Evolutionary conservation across 78 protist species (phyloP).

Genomic region (Pigoraptor vietnamica): DNA sequence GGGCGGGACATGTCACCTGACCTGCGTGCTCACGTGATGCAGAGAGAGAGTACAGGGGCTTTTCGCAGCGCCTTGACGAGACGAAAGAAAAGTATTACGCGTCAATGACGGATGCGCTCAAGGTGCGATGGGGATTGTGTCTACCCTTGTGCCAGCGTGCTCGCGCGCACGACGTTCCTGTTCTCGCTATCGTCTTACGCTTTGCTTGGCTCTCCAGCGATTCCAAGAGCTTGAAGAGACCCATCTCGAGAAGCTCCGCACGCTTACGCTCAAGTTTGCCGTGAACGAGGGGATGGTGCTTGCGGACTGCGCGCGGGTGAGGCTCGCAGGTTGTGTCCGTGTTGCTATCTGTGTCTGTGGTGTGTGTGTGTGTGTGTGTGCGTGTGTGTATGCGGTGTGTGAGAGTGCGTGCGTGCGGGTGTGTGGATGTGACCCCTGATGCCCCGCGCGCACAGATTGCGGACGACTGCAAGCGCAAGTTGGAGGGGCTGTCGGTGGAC

Average conservation of each 20-base stretch:
- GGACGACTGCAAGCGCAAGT: neutral
- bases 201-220: neutral
- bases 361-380: too few species aligned
- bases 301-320: neutral
- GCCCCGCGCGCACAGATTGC: neutral
- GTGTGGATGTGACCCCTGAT: too few species aligned
- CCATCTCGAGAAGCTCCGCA: neutral
- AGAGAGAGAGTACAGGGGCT: neutral
- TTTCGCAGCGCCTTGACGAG: neutral
- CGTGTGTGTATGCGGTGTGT: too few species aligned
- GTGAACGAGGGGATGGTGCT: neutral
- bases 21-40: too few species aligned
- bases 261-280: neutral
- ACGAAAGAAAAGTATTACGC: neutral
- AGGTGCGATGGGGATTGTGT: neutral
- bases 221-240: neutral
- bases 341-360: neutral
- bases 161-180: too few species aligned
- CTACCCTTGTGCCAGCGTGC: too few species aligned
- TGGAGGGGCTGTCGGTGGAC: neutral
- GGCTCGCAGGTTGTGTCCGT: neutral
- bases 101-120: neutral
- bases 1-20: too few species aligned
- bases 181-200: neutral
- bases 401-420: too few species aligned